Conservation (phyloP, 2,329 filamentous ascomycete genomes). For the Sarocladiaceae sp. region DNA sequence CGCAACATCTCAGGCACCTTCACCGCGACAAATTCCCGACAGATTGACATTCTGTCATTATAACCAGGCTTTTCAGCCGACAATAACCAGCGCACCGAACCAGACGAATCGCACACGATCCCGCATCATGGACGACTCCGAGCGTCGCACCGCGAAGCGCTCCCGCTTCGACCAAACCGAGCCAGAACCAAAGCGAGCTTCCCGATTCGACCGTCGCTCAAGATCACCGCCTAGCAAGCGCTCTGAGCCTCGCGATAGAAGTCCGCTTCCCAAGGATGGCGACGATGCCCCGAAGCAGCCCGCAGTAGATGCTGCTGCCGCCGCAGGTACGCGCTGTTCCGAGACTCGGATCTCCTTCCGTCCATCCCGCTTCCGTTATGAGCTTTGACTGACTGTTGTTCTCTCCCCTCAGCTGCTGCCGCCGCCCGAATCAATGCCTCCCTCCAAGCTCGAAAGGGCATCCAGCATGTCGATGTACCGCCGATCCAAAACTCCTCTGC, state of each 20-base stretch:
- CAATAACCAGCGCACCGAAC: too few relatives aligned
- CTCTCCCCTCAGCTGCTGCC: conserved; percentile 62
- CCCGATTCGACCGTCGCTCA: conserved; percentile 88
- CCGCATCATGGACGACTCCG: conserved; percentile 64
- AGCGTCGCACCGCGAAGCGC: conserved; percentile 69
- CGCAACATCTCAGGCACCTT: not conserved
- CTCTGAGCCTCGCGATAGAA: conserved; percentile 74
- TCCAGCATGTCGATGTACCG: conserved; percentile 86
- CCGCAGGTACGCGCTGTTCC: conserved; percentile 57
- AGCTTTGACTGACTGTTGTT: conserved; percentile 5
- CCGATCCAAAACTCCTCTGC: conserved; percentile 64
- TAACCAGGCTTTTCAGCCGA: too few relatives aligned
- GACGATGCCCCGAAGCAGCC: conserved; percentile 41
- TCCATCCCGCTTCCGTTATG: not conserved
- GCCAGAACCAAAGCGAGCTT: conserved; percentile 69
- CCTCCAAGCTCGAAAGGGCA: conserved; percentile 79
- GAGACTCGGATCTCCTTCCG: conserved; percentile 6
- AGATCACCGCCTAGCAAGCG: conserved; percentile 70
- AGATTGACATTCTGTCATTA: too few relatives aligned
- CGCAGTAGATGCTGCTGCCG: conserved; percentile 65
- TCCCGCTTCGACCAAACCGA: conserved; percentile 94
- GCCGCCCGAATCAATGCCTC: conserved; percentile 84
- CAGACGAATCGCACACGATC: too few relatives aligned
- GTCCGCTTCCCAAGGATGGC: conserved; percentile 48
- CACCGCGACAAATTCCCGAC: not conserved